Evolutionary conservation across 2,329 filamentous ascomycete genomes (phyloP).

Genomic region (Penicillium sp.): DNA sequence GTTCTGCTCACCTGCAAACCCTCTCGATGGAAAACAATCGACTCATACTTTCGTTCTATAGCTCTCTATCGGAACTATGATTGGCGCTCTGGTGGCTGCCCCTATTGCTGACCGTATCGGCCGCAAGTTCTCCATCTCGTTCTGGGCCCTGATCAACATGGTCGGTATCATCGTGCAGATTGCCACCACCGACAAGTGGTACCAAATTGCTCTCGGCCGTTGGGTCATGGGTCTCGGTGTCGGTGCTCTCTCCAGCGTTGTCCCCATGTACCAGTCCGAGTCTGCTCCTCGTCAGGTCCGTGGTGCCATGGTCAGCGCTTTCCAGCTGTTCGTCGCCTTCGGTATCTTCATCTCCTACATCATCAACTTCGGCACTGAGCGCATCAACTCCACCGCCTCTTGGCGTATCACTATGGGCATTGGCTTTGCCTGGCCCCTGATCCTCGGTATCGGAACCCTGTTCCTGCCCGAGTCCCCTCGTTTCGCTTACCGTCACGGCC

Average conservation of each 20-base stretch:
- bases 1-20: slow-evolving; percentile 25
- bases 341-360: slow-evolving; percentile 55
- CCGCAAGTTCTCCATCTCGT: slow-evolving; percentile 50
- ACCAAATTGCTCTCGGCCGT: slow-evolving; percentile 51
- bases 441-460: slow-evolving; percentile 59
- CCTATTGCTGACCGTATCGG: slow-evolving; percentile 52
- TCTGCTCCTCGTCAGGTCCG: slow-evolving; percentile 52
- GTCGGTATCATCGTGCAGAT: slow-evolving; percentile 54
- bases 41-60: slow-evolving; percentile 17
- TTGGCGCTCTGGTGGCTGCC: slow-evolving; percentile 48
- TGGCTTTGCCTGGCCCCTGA: slow-evolving; percentile 60
- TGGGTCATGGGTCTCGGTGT: slow-evolving; percentile 54
- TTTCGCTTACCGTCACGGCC: slow-evolving; percentile 60
- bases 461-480: slow-evolving; percentile 63
- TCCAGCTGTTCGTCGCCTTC: slow-evolving; percentile 56
- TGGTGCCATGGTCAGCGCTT: slow-evolving; percentile 53
- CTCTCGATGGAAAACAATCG: neutral
- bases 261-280: slow-evolving; percentile 55
- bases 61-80: slow-evolving; percentile 51
- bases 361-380: slow-evolving; percentile 53
- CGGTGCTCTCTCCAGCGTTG: slow-evolving; percentile 51
- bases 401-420: slow-evolving; percentile 60
- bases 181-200: slow-evolving; percentile 46
- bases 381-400: slow-evolving; percentile 47
- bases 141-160: slow-evolving; percentile 51